phyloP scores from a whole-genome alignment of 2,329 filamentous ascomycete species.

The Trichoderma sp. region DNA sequence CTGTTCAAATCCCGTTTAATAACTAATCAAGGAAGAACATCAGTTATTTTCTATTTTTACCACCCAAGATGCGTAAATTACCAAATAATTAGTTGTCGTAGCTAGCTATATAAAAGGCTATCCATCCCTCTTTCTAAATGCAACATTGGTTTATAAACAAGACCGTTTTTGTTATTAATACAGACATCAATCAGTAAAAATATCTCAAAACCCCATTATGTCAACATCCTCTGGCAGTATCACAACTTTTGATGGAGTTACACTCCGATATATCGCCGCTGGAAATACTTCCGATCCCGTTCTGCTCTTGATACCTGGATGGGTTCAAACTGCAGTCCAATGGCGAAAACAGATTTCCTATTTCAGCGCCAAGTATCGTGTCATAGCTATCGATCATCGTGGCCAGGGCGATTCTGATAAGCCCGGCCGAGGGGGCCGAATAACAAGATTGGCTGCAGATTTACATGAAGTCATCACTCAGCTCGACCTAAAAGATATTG shows the following conservation, averaged over 20 bases:
- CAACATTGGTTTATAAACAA: not conserved
- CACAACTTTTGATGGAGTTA: conserved; percentile 17
- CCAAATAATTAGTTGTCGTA: not conserved
- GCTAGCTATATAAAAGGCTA: not conserved
- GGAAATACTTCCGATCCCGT: conserved; percentile 24
- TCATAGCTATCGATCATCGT: conserved; percentile 33
- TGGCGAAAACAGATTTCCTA: conserved; percentile 32
- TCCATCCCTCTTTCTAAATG: not conserved
- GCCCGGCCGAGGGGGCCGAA: conserved; percentile 30
- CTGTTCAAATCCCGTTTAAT: not conserved
- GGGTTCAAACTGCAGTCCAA: conserved; percentile 32
- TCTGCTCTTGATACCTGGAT: conserved; percentile 33
- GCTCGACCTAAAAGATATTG: conserved; percentile 31
- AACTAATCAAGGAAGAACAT: not conserved
- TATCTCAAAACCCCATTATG: not conserved
- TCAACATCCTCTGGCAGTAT: conserved; percentile 5
- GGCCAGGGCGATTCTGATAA: conserved; percentile 36
- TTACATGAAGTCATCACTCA: conserved; percentile 28
- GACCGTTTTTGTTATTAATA: not conserved
- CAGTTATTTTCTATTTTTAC: not conserved
- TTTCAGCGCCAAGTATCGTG: conserved; percentile 30
- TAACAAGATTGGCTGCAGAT: conserved; percentile 31
- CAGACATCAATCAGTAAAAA: not conserved
- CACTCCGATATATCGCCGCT: conserved; percentile 22
- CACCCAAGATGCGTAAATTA: not conserved